A percentile compares a stretch with the other conserved stretches of the same genome.
Conservation (phyloP, 768 basidiomycete genomes). For the Pleurotus giganteus region DNA sequence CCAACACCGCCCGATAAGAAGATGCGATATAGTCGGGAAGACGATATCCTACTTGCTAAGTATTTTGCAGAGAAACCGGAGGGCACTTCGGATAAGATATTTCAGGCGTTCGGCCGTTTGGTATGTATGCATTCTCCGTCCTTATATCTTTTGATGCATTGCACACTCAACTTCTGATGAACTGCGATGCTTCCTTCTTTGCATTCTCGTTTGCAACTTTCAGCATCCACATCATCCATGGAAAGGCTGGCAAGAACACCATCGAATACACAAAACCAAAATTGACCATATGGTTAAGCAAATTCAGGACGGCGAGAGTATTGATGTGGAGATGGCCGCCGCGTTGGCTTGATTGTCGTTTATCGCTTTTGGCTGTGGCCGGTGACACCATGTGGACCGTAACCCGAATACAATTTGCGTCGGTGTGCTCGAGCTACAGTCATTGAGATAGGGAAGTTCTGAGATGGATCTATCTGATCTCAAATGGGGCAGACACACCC, state of each 20-base stretch:
- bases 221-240: constrained; percentile 89
- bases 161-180: background rate
- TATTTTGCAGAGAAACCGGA: constrained; percentile 73
- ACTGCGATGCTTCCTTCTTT: background rate
- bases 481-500: too few relatives aligned
- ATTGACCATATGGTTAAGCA: constrained; percentile 77
- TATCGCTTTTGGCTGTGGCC: too few relatives aligned
- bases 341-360: background rate
- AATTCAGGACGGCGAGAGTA: constrained; percentile 53
- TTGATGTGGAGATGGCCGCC: constrained; percentile 28
- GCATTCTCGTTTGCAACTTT: background rate
- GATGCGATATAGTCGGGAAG: constrained; percentile 78
- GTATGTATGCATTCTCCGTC: constrained; percentile 36
- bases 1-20: constrained; percentile 84
- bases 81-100: constrained; percentile 81
- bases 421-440: too few relatives aligned
- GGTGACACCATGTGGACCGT: too few relatives aligned
- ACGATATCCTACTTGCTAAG: constrained; percentile 77
- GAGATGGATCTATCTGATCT: too few relatives aligned
- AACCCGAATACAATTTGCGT: too few relatives aligned
- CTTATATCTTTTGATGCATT: background rate
- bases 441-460: too few relatives aligned
- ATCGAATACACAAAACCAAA: constrained; percentile 83
- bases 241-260: constrained; percentile 95
- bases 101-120: constrained; percentile 73